phyloP scores from a whole-genome alignment of 768 basidiomycete species.

The Fibroporia radiculosa region DNA sequence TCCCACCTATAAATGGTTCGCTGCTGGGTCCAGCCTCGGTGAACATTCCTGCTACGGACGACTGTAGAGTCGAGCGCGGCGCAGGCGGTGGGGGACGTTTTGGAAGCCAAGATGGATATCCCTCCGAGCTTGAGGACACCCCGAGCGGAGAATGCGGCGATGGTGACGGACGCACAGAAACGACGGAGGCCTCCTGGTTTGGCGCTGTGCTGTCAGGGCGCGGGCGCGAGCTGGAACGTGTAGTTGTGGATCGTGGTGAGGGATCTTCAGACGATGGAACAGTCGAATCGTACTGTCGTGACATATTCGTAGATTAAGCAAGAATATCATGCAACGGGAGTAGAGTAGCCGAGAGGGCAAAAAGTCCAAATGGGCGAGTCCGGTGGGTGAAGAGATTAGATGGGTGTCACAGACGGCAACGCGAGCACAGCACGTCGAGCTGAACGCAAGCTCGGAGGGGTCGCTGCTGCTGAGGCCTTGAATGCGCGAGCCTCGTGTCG shows the following conservation, averaged over 20 bases:
- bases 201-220: slow-evolving; percentile 8
- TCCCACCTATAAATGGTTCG: slow-evolving; percentile 43
- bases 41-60: slow-evolving; percentile 37
- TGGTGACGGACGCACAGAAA: slow-evolving; percentile 13
- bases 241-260: slow-evolving; percentile 18
- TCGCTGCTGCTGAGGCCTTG: slow-evolving; percentile 19
- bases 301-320: slow-evolving; percentile 22
- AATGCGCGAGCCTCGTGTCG: slow-evolving; percentile 25
- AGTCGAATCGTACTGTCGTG: slow-evolving; percentile 21
- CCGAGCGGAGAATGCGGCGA: slow-evolving; percentile 18
- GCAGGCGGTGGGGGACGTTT: slow-evolving; percentile 69
- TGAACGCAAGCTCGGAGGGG: slow-evolving; percentile 18
- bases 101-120: slow-evolving; percentile 83
- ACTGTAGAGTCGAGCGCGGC: slow-evolving; percentile 64
- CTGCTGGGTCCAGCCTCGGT: slow-evolving; percentile 24
- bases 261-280: slow-evolving; percentile 14
- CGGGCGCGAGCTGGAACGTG: slow-evolving; percentile 17
- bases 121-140: slow-evolving; percentile 38
- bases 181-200: slow-evolving; percentile 11
- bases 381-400: slow-evolving; percentile 16
- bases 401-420: slow-evolving; percentile 16
- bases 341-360: slow-evolving; percentile 15
- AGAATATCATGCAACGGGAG: slow-evolving; percentile 17
- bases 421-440: slow-evolving; percentile 19
- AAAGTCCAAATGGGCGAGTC: slow-evolving; percentile 10